These are phyloP conservation scores for Fusarium praegraminearum DNA, from an alignment of 2,329 filamentous ascomycete genomes.

Conservation along the genomic window DNA sequence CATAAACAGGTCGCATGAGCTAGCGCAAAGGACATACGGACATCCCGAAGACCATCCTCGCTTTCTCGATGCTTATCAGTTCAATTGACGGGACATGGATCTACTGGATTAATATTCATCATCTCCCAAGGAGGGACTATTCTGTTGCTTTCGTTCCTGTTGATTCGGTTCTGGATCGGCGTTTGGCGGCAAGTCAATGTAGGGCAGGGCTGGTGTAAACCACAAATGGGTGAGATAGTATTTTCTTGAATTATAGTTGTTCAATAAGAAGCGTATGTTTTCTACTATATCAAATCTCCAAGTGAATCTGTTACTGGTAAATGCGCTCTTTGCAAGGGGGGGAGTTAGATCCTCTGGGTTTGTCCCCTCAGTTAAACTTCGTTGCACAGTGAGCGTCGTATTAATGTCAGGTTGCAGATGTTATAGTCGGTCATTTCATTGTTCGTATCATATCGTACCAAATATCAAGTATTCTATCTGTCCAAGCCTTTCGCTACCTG, in stretches of 20 bases:
- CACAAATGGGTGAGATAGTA: slow-evolving; percentile 31
- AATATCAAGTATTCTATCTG: slow-evolving; percentile 34
- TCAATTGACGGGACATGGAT: neutral
- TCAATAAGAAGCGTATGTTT: slow-evolving; percentile 40
- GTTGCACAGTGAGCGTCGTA: neutral
- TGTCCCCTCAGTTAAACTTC: neutral
- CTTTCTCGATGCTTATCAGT: neutral
- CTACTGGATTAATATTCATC: slow-evolving; percentile 2
- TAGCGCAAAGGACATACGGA: slow-evolving; percentile 9
- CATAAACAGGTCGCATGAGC: neutral
- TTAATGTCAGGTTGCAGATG: neutral
- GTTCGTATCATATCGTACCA: slow-evolving; percentile 37
- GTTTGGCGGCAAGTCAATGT: slow-evolving; percentile 43
- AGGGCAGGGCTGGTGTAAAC: slow-evolving; percentile 37
- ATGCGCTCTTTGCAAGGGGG: neutral
- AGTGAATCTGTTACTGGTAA: neutral
- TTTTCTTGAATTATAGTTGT: slow-evolving; percentile 39
- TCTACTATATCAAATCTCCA: neutral
- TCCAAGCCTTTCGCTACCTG: slow-evolving; percentile 20
- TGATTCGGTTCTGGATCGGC: slow-evolving; percentile 44
- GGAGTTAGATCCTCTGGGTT: neutral
- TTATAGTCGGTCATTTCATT: slow-evolving; percentile 32
- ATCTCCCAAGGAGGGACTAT: neutral
- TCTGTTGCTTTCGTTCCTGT: slow-evolving; percentile 31
- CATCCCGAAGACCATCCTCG: neutral